These are phyloP conservation scores for Saururus chinensis DNA, from an alignment of 164 flowering plant genomes.

Conservation along the genomic window DNA sequence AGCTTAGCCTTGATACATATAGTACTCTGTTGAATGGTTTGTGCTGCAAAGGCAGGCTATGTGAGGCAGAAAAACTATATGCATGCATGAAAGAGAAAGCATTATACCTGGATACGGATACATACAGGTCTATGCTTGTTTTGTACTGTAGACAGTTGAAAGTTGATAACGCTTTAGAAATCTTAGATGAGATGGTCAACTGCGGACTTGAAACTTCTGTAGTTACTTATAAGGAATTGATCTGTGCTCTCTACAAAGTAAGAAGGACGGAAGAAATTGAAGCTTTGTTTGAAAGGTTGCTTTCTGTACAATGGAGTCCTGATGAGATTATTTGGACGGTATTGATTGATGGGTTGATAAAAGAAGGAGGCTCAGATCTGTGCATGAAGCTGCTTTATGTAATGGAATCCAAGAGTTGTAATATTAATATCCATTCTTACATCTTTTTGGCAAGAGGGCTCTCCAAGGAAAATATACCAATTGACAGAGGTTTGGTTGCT, in stretches of 20 bases:
- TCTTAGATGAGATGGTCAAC: conserved; percentile 20
- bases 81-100: conserved; percentile 41
- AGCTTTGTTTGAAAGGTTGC: conserved; percentile 37
- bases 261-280: conserved; percentile 36
- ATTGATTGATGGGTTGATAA: conserved; percentile 61
- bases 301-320: conserved; percentile 39
- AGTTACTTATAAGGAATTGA: conserved; percentile 30
- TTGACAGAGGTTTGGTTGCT: conserved; percentile 21
- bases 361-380: conserved; percentile 36
- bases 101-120: conserved; percentile 28
- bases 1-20: conserved; percentile 46
- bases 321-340: conserved; percentile 83
- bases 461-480: conserved; percentile 26
- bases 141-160: conserved; percentile 42
- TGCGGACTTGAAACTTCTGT: conserved; percentile 31
- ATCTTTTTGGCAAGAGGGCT: conserved; percentile 43
- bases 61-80: conserved; percentile 55
- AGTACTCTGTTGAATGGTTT: conserved; percentile 38
- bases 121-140: conserved; percentile 29
- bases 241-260: conserved; percentile 44
- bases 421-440: conserved; percentile 33
- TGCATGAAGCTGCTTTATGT: conserved; percentile 49
- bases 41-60: conserved; percentile 42
- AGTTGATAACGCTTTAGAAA: conserved; percentile 45
- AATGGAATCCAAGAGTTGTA: conserved; percentile 43